Evolutionary conservation across 2,329 filamentous ascomycete species (phyloP).

Genomic region (Elsinoe arachidis): DNA sequence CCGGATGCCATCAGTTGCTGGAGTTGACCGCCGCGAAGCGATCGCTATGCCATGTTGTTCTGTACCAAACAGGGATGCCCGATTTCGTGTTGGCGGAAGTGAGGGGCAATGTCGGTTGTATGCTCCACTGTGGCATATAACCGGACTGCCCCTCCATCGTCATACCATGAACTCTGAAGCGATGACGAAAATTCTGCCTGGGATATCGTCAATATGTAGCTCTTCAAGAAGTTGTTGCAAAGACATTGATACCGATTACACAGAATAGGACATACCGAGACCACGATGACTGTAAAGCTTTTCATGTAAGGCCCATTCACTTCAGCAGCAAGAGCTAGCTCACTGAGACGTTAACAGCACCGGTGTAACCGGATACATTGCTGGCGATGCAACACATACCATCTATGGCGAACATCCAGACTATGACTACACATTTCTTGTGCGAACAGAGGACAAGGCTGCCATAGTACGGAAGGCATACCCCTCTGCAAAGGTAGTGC

Average conservation of each 20-base stretch:
- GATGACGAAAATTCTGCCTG: not conserved
- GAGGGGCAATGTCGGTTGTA: not conserved
- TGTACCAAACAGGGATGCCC: not conserved
- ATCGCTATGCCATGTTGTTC: not conserved
- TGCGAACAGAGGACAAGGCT: conserved; percentile 42
- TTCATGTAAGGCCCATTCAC: not conserved
- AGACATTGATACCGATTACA: not conserved
- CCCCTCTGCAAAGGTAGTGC: conserved; percentile 42
- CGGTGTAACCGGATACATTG: conserved; percentile 34
- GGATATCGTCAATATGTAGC: not conserved
- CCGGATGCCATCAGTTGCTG: no score
- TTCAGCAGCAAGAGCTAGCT: no score
- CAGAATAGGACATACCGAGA: not conserved
- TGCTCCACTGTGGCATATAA: not conserved
- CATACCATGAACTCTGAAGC: not conserved
- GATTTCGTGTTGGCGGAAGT: not conserved
- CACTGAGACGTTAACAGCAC: conserved; percentile 1
- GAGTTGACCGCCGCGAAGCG: no score
- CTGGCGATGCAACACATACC: conserved; percentile 37
- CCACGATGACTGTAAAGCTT: not conserved
- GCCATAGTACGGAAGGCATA: conserved; percentile 38
- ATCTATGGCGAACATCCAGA: conserved; percentile 41
- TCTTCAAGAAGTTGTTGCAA: no score
- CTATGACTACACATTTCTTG: conserved; percentile 41
- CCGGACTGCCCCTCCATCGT: not conserved